A percentile compares a stretch with the other conserved stretches of the same genome.
Evolutionary conservation across 2,329 filamentous ascomycete species (phyloP).

Genomic region (Curvularia lunata): DNA sequence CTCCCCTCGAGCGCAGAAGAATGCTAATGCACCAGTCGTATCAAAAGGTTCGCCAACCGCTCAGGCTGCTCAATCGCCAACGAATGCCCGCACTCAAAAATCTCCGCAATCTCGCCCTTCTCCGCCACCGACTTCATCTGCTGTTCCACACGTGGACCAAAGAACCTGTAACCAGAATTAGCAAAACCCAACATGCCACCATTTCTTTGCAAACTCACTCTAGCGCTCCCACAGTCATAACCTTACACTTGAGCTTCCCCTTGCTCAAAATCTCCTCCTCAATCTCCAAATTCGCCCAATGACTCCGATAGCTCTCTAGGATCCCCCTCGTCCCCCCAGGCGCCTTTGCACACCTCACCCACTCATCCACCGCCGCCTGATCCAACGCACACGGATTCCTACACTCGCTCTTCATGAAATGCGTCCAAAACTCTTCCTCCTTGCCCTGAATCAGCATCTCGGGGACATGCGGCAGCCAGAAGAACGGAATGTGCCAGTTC

Average conservation of each 20-base stretch:
- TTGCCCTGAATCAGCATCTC: slow-evolving; percentile 51
- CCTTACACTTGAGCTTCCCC: slow-evolving; percentile 25
- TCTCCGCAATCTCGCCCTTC: slow-evolving; percentile 34
- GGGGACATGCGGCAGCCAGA: slow-evolving; percentile 47
- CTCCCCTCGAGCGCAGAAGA: neutral
- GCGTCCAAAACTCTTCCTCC: slow-evolving; percentile 50
- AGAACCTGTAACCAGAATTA: slow-evolving; percentile 18
- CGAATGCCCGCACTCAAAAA: slow-evolving; percentile 31
- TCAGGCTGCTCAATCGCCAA: slow-evolving; percentile 30
- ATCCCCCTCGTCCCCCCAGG: slow-evolving; percentile 28
- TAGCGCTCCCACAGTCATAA: slow-evolving; percentile 32
- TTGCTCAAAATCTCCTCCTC: slow-evolving; percentile 27
- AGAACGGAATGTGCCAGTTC: slow-evolving; percentile 37
- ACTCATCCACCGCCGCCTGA: slow-evolving; percentile 30
- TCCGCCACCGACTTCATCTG: slow-evolving; percentile 42
- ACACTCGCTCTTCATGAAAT: slow-evolving; percentile 51
- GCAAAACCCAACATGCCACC: neutral
- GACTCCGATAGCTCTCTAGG: slow-evolving; percentile 28
- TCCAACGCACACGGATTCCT: slow-evolving; percentile 49
- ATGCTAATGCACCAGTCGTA: slow-evolving; percentile 18
- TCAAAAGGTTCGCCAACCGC: slow-evolving; percentile 22
- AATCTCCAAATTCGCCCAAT: slow-evolving; percentile 31
- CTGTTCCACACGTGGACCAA: slow-evolving; percentile 26
- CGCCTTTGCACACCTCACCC: slow-evolving; percentile 27
- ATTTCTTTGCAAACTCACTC: slow-evolving; percentile 16